These are phyloP conservation scores for Lipomyces orientalis DNA, from an alignment of 805 yeast species.

Conservation along the genomic window DNA sequence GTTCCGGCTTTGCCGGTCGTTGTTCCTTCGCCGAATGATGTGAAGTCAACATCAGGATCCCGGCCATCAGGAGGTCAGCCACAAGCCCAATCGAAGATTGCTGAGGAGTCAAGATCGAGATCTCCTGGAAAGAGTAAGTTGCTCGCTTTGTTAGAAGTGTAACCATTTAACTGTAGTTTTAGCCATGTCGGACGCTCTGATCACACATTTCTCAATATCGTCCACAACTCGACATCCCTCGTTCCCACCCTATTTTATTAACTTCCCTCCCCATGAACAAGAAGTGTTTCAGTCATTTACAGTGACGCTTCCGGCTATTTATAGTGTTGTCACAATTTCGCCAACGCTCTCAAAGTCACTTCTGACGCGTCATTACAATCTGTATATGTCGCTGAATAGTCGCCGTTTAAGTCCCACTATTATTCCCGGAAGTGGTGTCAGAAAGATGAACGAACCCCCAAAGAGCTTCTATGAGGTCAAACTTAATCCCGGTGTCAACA, in stretches of 20 bases:
- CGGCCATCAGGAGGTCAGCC: not conserved
- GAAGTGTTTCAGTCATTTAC: constrained; percentile 36
- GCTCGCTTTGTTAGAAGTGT: not conserved
- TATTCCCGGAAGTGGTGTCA: constrained; percentile 18
- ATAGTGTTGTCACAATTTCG: constrained; percentile 33
- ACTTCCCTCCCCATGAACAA: constrained; percentile 32
- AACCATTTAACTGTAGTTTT: not conserved
- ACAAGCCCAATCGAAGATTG: constrained; percentile 11
- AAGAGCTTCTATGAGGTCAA: constrained; percentile 35
- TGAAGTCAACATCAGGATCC: constrained; percentile 6
- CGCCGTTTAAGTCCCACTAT: constrained; percentile 36
- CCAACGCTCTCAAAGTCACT: constrained; percentile 34
- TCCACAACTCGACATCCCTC: constrained; percentile 19
- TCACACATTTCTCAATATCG: constrained; percentile 30
- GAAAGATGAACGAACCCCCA: constrained; percentile 32
- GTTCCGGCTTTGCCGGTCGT: constrained; percentile 29
- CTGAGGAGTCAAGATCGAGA: constrained; percentile 33
- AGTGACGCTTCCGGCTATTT: constrained; percentile 32
- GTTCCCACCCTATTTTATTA: constrained; percentile 28
- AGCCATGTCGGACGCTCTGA: constrained; percentile 34
- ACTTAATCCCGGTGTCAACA: constrained; percentile 33
- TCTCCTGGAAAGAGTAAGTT: constrained; percentile 29
- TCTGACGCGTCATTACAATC: constrained; percentile 32
- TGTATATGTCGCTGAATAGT: constrained; percentile 36
- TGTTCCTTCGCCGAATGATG: constrained; percentile 16